Base-by-base conservation (phyloP, 2,329 filamentous ascomycete genomes). In the Zymoseptoria passerinii region DNA sequence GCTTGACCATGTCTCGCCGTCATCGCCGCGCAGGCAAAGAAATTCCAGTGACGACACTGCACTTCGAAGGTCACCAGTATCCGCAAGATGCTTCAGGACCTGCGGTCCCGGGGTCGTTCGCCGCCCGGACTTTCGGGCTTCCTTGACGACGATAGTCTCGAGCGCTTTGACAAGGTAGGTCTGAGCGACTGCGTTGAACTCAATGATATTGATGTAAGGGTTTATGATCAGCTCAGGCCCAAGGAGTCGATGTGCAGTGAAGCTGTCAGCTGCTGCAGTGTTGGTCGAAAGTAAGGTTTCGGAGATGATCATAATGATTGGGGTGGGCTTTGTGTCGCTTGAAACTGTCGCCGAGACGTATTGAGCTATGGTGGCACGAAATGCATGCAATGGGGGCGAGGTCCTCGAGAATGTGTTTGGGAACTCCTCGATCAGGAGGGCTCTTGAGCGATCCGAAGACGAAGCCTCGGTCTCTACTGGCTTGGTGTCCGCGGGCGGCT, bases 11-110 rank as follows among this genome's bases (percentile, higher is more conserved):
- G 86, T 85, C 9, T 84, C 81, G 49, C 84, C 80, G n/a, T 84
- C 77, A 61, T 94, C 90, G 16, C 88, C 88, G 70, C 90, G 87
- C 48, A 96, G 73, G 69, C 91, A 96, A 10, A 99, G 80, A 67
- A 99, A 97, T 68, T 99, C 91, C 4, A 99, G 80, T 0, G 91
- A 89, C 1, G 91, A 92, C 28, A 95, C 83, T n/a, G 94, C 94
- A 72, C 87, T 97, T 61, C 94, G 84, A 54, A 99, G 87, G 68
- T 99, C 94, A 2, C 94, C 94, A 65, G 90, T 87, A 63, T 95
- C 90, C 0, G 90, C 88, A 0, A 99, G 81, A 28, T 78, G 82
- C 65, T 89, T 89, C 13, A 97, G 79, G 4, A 96, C 88, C 52
- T 83, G 80, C 0, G 89, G 88, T 0, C 92, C 90, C 0, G 91